Conservation (phyloP, 345 rosid genomes). For the Melaleuca quinquenervia region DNA sequence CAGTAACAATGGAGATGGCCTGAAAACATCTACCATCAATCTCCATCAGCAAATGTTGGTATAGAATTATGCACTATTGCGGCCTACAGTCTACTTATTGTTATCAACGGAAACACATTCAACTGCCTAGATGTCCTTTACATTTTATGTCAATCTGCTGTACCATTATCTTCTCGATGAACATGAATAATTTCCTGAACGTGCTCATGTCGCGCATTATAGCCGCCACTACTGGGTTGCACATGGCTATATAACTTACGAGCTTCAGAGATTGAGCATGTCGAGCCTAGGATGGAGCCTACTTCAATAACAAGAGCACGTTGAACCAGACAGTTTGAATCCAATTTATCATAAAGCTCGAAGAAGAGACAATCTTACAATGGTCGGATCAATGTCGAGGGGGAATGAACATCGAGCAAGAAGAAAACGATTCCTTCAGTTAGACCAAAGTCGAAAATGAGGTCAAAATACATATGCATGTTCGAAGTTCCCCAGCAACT, state of each 20-base stretch:
- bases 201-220: neutral
- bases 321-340: neutral
- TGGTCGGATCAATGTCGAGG: neutral
- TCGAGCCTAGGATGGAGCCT: too few relatives aligned
- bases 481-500: neutral
- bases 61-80: neutral
- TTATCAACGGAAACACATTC: neutral
- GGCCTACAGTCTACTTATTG: neutral
- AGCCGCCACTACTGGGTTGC: neutral
- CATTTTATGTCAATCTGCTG: neutral
- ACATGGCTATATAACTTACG: neutral
- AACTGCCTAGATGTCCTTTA: neutral
- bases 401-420: neutral
- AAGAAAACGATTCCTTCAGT: neutral
- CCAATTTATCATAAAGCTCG: neutral
- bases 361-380: neutral
- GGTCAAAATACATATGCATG: neutral
- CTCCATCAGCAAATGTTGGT: neutral
- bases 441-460: too few relatives aligned
- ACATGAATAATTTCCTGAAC: neutral
- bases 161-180: neutral
- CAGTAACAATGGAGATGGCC: neutral
- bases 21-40: neutral
- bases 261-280: neutral
- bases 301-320: too few relatives aligned